Conservation (phyloP, 139 green algal genomes). For the Closterium sp. region DNA sequence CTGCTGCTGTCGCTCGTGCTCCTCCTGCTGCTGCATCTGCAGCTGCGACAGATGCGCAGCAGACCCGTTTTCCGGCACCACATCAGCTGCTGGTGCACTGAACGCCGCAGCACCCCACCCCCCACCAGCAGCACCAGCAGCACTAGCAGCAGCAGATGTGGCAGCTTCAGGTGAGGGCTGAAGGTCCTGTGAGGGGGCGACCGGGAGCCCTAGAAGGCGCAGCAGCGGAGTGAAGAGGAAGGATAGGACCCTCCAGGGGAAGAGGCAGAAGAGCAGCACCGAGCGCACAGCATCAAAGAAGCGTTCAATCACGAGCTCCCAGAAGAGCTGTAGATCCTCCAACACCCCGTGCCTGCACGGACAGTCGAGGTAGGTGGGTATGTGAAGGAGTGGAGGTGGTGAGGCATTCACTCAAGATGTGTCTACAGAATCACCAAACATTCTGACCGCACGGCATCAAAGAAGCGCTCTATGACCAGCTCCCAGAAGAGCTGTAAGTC, state of each 20-base stretch:
- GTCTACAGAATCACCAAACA: neutral
- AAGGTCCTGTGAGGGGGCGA: neutral
- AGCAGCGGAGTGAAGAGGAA: neutral
- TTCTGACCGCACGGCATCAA: neutral
- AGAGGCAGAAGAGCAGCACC: constrained; percentile 10
- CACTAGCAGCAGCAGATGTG: neutral
- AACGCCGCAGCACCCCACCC: neutral
- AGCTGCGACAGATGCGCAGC: neutral
- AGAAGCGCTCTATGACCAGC: constrained; percentile 42
- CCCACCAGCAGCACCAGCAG: neutral
- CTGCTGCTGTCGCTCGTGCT: neutral
- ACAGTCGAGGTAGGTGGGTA: too few species aligned
- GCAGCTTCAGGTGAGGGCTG: neutral
- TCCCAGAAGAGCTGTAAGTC: constrained; percentile 46
- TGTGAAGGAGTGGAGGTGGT: too few species aligned
- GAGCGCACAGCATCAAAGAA: constrained; percentile 28
- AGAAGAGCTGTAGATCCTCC: constrained; percentile 42
- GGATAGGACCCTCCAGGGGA: constrained; percentile 21
- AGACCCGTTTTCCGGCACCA: neutral
- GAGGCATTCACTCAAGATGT: constrained; percentile 24
- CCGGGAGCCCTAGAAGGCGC: neutral
- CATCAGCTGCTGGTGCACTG: neutral
- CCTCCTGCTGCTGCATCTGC: neutral
- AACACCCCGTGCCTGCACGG: neutral
- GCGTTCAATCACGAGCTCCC: constrained; percentile 48